Conservation (phyloP, 305 asterid species). For the Fraxinus sp. region DNA sequence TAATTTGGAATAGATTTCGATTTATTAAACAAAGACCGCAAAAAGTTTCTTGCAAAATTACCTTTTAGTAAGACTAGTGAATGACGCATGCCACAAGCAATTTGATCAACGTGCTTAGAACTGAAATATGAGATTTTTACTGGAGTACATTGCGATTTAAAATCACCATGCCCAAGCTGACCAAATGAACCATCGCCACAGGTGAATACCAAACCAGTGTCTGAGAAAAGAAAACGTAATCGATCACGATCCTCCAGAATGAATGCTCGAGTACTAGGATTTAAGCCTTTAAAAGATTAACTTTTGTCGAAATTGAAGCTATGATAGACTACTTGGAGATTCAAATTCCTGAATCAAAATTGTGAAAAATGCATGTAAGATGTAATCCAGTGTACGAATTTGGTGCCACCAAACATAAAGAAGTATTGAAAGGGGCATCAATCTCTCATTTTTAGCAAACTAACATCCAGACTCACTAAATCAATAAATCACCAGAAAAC, state of each 20-base stretch:
- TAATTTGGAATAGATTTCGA: neutral
- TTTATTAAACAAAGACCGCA: neutral
- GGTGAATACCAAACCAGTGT: constrained; percentile 63
- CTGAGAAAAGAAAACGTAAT: constrained; percentile 34
- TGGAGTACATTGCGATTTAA: constrained; percentile 50
- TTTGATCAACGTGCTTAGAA: constrained; percentile 48
- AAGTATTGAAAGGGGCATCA: neutral
- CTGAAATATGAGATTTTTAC: constrained; percentile 43
- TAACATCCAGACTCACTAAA: neutral
- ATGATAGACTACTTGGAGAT: neutral
- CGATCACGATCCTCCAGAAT: neutral
- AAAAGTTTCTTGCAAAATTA: constrained; percentile 24
- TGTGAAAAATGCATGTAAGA: neutral
- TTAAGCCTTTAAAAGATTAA: neutral
- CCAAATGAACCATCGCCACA: constrained; percentile 88
- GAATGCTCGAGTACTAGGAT: neutral
- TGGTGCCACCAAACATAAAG: neutral
- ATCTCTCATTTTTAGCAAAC: neutral
- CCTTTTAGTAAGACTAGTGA: constrained; percentile 73
- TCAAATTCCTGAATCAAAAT: neutral
- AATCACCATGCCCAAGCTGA: constrained; percentile 81
- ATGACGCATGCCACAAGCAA: constrained; percentile 98
- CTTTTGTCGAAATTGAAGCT: neutral
- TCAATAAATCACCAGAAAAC: neutral
- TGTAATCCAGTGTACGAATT: neutral